Evolutionary conservation across 1,284 basidiomycete genomes (phyloP).

Genomic region (Cryptococcus sp.): DNA sequence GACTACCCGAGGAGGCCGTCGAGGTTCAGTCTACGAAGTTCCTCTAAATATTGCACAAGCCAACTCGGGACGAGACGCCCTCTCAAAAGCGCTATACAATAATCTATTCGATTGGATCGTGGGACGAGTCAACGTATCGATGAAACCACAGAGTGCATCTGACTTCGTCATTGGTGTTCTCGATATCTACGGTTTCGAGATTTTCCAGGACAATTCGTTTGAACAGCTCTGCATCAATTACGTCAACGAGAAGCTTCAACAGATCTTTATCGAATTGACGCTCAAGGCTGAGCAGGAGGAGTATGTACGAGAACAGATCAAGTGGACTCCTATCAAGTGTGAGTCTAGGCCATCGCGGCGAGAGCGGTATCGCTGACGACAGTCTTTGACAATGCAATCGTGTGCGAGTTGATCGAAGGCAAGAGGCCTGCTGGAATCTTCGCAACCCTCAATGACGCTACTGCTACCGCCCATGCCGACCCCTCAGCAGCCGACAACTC

Average conservation of each 20-base stretch:
- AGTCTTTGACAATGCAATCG: slow-evolving; percentile 58
- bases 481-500: slow-evolving; percentile 94
- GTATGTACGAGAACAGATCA: slow-evolving; percentile 96
- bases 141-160: slow-evolving; percentile 74
- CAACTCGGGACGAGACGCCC: slow-evolving; percentile 78
- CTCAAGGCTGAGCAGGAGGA: slow-evolving; percentile 99
- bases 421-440: slow-evolving; percentile 95
- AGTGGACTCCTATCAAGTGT: slow-evolving; percentile 97
- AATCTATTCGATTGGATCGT: slow-evolving; percentile 99
- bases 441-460: slow-evolving; percentile 95
- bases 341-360: slow-evolving; percentile 5
- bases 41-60: slow-evolving; percentile 94
- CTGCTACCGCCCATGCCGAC: slow-evolving; percentile 96
- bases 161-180: slow-evolving; percentile 93
- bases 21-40: slow-evolving; percentile 95
- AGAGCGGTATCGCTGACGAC: background rate
- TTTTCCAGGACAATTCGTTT: slow-evolving; percentile 97
- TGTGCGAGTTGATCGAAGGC: slow-evolving; percentile 97
- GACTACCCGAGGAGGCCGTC: slow-evolving; percentile 82
- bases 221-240: slow-evolving; percentile 99
- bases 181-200: slow-evolving; percentile 94
- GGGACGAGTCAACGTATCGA: slow-evolving; percentile 88
- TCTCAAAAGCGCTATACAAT: slow-evolving; percentile 96
- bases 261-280: slow-evolving; percentile 98
- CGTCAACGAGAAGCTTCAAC: slow-evolving; percentile 98